Base-by-base conservation (phyloP, 2,329 filamentous ascomycete genomes). In the Dactylellina leptospora region DNA sequence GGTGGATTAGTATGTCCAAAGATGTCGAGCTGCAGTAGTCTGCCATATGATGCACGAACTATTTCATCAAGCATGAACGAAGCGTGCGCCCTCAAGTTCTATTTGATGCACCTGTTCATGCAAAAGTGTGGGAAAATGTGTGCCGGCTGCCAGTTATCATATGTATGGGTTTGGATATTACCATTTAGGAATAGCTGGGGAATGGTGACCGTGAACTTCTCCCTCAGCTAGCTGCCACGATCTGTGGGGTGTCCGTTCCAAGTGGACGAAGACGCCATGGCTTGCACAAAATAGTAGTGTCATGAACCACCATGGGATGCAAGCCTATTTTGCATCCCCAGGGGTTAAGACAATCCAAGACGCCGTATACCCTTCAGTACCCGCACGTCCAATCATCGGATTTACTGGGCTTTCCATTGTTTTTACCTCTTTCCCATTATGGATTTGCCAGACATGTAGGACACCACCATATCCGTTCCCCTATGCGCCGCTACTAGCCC, bases 261-360 rank as follows among this genome's bases (percentile, higher is more conserved):
- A 11, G 25, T 23, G 20, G 27, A 16, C 3, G 45, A 66, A 30
- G 28, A 44, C 30, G 44, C 61, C 33, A 53, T 58, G 51, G 61
- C 61, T 66, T 66, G 30, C 44, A 25, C 23, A 55, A 30, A 66
- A 51, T 28, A 23, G 42, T 55, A 55, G 61, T 58, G 51, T 66
- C 53, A 58, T 51, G 16, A 51, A 58, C 53, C 51, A 58, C 30
- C 51, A 48, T 56, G 40, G 38, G 50, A 66, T 55, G 18, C 44
- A 44, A 40, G 61, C 61, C 53, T 55, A 64, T 48, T n/a, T 38
- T 50, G 27, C 38, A 56, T n/a, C n/a, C 45, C 28, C 18, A 51
- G 51, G 61, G 51, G 44, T 66, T 66, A 51, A 66, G 61, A 66
- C 61, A 66, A 51, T 48, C 36, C 33, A 66, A 58, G 42, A 58